phyloP scores from a whole-genome alignment of 169 alveolate species.

The Cryptosporidium tyzzeri region DNA sequence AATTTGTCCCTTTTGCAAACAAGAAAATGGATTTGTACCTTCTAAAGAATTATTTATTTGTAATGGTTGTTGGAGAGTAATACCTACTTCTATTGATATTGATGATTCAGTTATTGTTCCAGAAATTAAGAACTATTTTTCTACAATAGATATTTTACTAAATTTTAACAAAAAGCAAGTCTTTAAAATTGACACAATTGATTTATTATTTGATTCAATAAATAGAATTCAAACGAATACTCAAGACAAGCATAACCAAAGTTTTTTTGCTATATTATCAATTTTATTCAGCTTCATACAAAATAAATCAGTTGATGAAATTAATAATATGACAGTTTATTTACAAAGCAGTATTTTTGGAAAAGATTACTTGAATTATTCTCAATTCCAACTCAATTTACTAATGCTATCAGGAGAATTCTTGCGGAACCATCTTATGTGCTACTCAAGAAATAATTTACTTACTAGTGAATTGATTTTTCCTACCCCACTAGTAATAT shows the following conservation, averaged over 20 bases:
- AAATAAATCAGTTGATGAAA: neutral
- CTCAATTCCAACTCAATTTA: neutral
- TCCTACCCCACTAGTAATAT: slow-evolving; percentile 38
- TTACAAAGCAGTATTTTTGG: slow-evolving; percentile 1
- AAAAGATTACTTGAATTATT: slow-evolving; percentile 1
- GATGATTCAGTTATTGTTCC: slow-evolving; percentile 34
- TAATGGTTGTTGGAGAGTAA: neutral
- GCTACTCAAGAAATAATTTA: neutral
- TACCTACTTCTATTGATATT: slow-evolving; percentile 65
- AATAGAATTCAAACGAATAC: neutral
- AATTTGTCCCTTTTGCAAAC: slow-evolving; percentile 34
- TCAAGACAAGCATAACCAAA: neutral
- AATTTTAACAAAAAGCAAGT: neutral
- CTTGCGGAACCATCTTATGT: neutral
- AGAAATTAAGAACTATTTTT: slow-evolving; percentile 34
- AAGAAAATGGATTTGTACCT: slow-evolving; percentile 7
- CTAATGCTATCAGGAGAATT: slow-evolving; percentile 25
- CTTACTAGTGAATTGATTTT: slow-evolving; percentile 12
- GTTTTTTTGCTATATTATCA: neutral
- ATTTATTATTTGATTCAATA: neutral
- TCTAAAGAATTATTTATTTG: slow-evolving; percentile 23
- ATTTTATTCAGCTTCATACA: neutral
- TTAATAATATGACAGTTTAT: neutral
- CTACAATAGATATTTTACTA: slow-evolving; percentile 38
- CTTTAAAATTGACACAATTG: neutral